Percentiles rank a stretch among this genome's conserved stretches.
Evolutionary conservation across 305 asterid genomes (phyloP).

Genomic region (Fraxinus xanthoxyloides): DNA sequence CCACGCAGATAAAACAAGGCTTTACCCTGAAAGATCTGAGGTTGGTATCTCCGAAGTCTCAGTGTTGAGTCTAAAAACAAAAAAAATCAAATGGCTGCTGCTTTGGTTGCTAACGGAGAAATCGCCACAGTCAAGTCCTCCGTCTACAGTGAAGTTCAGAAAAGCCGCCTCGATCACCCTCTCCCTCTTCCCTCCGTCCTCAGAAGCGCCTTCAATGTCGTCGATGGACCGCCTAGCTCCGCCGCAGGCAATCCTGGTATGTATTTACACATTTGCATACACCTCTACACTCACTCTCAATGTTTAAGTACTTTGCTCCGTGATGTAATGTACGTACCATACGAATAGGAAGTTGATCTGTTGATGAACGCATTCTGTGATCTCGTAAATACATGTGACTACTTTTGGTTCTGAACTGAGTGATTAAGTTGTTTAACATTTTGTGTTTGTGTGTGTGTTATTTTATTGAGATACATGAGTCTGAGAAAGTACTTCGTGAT

Average conservation of each 20-base stretch:
- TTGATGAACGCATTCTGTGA: slow-evolving; percentile 1
- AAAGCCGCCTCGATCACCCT: slow-evolving; percentile 79
- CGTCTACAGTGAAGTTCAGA: slow-evolving; percentile 88
- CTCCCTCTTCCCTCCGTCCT: slow-evolving; percentile 92
- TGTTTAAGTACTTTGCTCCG: background rate
- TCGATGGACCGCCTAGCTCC: slow-evolving; percentile 82
- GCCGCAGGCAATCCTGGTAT: slow-evolving; percentile 94
- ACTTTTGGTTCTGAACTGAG: background rate
- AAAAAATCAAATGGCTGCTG: slow-evolving; percentile 52
- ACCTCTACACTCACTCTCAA: background rate
- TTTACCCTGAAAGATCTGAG: slow-evolving; percentile 29
- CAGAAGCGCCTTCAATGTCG: slow-evolving; percentile 53
- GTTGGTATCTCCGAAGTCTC: slow-evolving; percentile 3
- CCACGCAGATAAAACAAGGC: slow-evolving; percentile 12
- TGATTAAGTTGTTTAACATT: background rate
- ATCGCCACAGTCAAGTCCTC: slow-evolving; percentile 40
- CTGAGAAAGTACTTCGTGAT: background rate
- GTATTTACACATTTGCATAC: background rate
- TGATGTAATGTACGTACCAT: background rate
- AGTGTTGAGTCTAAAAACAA: slow-evolving; percentile 14
- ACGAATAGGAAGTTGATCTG: slow-evolving; percentile 11
- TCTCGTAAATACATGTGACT: slow-evolving; percentile 9
- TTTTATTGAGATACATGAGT: background rate
- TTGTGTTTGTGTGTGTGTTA: background rate
- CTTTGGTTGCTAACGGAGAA: slow-evolving; percentile 54